Conservation (phyloP, 805 yeast genomes). For the Vanderwaltozyma yarrowii region DNA sequence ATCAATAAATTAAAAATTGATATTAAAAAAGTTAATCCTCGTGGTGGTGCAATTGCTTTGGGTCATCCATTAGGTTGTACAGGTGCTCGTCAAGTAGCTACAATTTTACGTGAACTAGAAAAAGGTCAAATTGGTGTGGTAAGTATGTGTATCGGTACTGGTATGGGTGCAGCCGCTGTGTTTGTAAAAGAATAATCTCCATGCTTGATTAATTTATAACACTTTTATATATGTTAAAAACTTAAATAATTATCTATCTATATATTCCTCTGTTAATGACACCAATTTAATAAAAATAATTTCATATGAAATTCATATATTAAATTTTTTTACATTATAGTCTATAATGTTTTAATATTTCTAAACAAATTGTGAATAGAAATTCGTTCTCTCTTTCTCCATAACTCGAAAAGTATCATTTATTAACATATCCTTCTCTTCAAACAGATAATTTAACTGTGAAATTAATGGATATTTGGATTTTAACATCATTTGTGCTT, state of each 20-base stretch:
- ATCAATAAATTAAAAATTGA: conserved; percentile 59
- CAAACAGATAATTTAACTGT: conserved; percentile 19
- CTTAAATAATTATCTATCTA: background rate
- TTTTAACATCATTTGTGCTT: conserved; percentile 9
- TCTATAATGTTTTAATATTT: background rate
- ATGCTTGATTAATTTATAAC: background rate
- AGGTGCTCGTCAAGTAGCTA: conserved; percentile 89
- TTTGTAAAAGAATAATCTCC: conserved; percentile 57
- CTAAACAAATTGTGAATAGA: conserved; percentile 6
- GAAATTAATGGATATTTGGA: conserved; percentile 11
- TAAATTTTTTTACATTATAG: background rate
- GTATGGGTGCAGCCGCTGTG: conserved; percentile 96
- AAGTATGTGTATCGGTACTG: conserved; percentile 96
- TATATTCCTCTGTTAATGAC: background rate
- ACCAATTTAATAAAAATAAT: background rate
- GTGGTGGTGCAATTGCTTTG: conserved; percentile 94
- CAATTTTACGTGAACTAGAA: conserved; percentile 70
- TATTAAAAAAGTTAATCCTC: conserved; percentile 64
- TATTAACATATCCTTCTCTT: conserved; percentile 10
- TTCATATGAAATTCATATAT: background rate
- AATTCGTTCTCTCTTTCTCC: conserved; percentile 10
- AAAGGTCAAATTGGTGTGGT: conserved; percentile 81
- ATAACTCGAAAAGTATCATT: conserved; percentile 8
- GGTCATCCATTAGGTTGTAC: conserved; percentile 93
- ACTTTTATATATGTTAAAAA: background rate